Conservation (phyloP, 2,329 filamentous ascomycete species). For the Scedosporium apiospermum region DNA sequence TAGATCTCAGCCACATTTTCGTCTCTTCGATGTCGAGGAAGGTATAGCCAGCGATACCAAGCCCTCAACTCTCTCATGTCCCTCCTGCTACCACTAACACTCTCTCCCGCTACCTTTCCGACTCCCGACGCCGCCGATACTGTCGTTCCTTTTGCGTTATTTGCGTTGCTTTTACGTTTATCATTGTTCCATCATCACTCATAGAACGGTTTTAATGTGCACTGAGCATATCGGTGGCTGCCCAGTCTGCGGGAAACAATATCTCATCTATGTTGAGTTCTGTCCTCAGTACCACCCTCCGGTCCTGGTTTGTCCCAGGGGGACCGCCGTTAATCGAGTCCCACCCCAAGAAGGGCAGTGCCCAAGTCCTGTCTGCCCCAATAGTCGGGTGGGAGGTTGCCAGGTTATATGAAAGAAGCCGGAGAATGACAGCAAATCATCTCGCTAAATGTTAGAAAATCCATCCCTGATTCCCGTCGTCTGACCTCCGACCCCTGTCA, state of each 20-base stretch:
- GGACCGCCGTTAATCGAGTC: slow-evolving; percentile 26
- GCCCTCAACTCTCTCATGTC: background rate
- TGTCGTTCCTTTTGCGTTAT: background rate
- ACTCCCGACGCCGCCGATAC: background rate
- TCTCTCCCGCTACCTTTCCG: background rate
- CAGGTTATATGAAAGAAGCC: slow-evolving; percentile 35
- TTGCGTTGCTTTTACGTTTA: background rate
- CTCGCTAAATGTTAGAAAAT: background rate
- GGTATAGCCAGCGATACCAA: background rate
- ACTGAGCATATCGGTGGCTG: slow-evolving; percentile 46
- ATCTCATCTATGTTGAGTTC: slow-evolving; percentile 49
- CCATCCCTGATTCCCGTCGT: background rate
- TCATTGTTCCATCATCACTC: background rate
- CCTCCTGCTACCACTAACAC: background rate
- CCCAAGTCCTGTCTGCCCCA: slow-evolving; percentile 50
- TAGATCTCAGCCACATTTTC: slow-evolving; percentile 1
- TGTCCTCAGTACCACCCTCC: slow-evolving; percentile 42
- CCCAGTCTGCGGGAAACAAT: slow-evolving; percentile 50
- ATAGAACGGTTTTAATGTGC: slow-evolving; percentile 42
- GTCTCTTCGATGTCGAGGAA: background rate
- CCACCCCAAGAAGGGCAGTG: slow-evolving; percentile 45
- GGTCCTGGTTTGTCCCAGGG: slow-evolving; percentile 34
- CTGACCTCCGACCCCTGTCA: background rate
- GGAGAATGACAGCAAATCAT: background rate
- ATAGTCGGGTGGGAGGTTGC: slow-evolving; percentile 47